Percentiles rank a stretch among this genome's conserved stretches.
Evolutionary conservation across 169 alveolate species (phyloP).

Genomic region (Plasmodium inui): DNA sequence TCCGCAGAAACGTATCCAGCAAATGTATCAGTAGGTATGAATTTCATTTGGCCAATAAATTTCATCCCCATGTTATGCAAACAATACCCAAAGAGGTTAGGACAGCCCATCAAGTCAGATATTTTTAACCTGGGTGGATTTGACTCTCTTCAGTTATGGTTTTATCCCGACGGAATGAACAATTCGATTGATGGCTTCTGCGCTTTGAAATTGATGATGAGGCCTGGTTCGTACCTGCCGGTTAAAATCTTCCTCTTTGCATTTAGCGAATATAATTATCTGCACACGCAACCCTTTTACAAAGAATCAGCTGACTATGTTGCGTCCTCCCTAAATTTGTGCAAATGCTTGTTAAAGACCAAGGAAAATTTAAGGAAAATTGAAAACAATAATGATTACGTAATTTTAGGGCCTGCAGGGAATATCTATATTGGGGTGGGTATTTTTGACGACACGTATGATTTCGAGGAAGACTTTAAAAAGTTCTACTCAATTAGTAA

Average conservation of each 20-base stretch:
- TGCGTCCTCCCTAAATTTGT: slow-evolving; percentile 78
- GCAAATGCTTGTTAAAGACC: slow-evolving; percentile 75
- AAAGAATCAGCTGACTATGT: slow-evolving; percentile 87
- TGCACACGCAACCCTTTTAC: slow-evolving; percentile 82
- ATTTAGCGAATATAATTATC: slow-evolving; percentile 83
- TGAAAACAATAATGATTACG: slow-evolving; percentile 85
- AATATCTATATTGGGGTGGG: slow-evolving; percentile 89
- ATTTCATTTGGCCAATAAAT: slow-evolving; percentile 86
- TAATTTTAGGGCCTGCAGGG: slow-evolving; percentile 90
- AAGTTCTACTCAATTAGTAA: slow-evolving; percentile 72
- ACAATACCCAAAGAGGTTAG: slow-evolving; percentile 84
- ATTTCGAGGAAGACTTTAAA: slow-evolving; percentile 69
- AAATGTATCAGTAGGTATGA: slow-evolving; percentile 87
- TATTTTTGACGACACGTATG: slow-evolving; percentile 80
- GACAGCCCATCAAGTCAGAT: slow-evolving; percentile 88
- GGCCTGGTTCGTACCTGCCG: slow-evolving; percentile 90
- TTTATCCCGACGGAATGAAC: slow-evolving; percentile 88
- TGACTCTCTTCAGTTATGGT: slow-evolving; percentile 91
- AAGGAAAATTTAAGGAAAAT: slow-evolving; percentile 20
- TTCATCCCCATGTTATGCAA: slow-evolving; percentile 87
- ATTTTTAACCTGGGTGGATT: slow-evolving; percentile 89
- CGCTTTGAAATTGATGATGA: slow-evolving; percentile 84
- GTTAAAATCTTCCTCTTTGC: slow-evolving; percentile 84
- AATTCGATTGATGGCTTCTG: slow-evolving; percentile 85
- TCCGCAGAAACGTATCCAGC: slow-evolving; percentile 86